Conservation (phyloP, 306 rosid species). For the Glycine latifolia region DNA sequence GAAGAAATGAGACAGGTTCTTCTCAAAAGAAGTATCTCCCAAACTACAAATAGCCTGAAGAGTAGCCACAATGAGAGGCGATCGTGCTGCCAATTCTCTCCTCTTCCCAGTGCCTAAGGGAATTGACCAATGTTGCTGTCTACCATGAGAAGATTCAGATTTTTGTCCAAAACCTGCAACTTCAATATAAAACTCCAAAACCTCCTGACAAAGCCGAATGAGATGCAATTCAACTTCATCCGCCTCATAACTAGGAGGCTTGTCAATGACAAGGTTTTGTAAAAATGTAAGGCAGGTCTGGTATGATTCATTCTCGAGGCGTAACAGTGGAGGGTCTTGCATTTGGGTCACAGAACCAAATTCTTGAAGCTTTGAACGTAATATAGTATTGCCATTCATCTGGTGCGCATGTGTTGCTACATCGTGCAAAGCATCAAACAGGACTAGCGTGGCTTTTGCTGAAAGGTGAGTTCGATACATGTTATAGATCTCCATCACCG, state of each 20-base stretch:
- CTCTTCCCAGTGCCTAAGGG: slow-evolving; percentile 90
- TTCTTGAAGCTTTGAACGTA: slow-evolving; percentile 92
- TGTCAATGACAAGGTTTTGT: slow-evolving; percentile 82
- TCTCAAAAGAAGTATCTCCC: slow-evolving; percentile 78
- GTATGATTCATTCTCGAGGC: slow-evolving; percentile 93
- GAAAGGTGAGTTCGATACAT: slow-evolving; percentile 78
- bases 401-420: slow-evolving; percentile 84
- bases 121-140: slow-evolving; percentile 72
- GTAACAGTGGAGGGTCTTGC: slow-evolving; percentile 98
- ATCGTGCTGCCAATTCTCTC: slow-evolving; percentile 90
- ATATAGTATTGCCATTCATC: slow-evolving; percentile 59
- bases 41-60: slow-evolving; percentile 85
- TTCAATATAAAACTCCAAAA: slow-evolving; percentile 75
- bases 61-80: slow-evolving; percentile 89
- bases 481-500: slow-evolving; percentile 90
- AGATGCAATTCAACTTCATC: slow-evolving; percentile 79
- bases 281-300: slow-evolving; percentile 89
- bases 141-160: slow-evolving; percentile 63
- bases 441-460: slow-evolving; percentile 64
- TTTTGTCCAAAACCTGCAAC: slow-evolving; percentile 60
- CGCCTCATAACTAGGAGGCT: slow-evolving; percentile 68
- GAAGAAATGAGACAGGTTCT: slow-evolving; percentile 75
- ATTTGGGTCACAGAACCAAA: slow-evolving; percentile 90
- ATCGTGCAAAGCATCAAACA: slow-evolving; percentile 77
- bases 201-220: slow-evolving; percentile 75